Evolutionary conservation across 1,139 yeast genomes (phyloP), one percentile per base, ranked within the genome.

Genomic region (Scheffersomyces stambukii): DNA sequence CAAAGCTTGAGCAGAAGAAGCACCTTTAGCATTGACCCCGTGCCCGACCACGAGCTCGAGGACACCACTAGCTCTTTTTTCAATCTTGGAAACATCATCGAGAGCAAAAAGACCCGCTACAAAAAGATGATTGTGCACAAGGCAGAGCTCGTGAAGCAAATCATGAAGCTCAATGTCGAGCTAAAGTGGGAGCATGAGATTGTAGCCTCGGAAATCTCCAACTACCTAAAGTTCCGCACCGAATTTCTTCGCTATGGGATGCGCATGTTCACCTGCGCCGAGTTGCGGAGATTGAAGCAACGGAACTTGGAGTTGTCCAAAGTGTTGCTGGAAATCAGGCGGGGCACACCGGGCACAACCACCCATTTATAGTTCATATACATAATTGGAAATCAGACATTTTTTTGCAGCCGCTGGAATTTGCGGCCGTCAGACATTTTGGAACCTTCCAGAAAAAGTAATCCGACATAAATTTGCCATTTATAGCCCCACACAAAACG

Each of bases 151-250:
- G 54, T 63, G 20, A 53, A 56, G 30, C 46, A 47, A 29, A 55
- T 66, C 29, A 46, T 59, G 53, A 52, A 42, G 11, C 39, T 67
- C 22, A 64, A 60, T 31, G 28, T 40, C n/a, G 64, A 57, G 14
- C 49, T 74, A 23, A 73, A 67, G 38, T 41, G 46, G 29, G 66
- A 62, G 16, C 83, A 81, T 50, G 89, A 81, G 44, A 45, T 51
- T 3, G 44, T 80, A 8, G 88, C 89, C 1, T 67, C 75, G 27
- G 83, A 78, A 43, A 60, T 80, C 13, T 77, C 81, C 28, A 69
- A 67, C 30, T 78, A 72, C 36, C 53, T 81, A 37, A 63, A 57
- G 31, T 76, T 70, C 50, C 71, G 72, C 42, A 52, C 70, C 1
- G 51, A 52, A 1, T 63, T 73, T 36, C 40, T 73, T 25, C 46